Percentiles rank a stretch among this genome's conserved stretches.
phyloP scores from a whole-genome alignment of 1,284 basidiomycete species.

The Melampsora americana region DNA sequence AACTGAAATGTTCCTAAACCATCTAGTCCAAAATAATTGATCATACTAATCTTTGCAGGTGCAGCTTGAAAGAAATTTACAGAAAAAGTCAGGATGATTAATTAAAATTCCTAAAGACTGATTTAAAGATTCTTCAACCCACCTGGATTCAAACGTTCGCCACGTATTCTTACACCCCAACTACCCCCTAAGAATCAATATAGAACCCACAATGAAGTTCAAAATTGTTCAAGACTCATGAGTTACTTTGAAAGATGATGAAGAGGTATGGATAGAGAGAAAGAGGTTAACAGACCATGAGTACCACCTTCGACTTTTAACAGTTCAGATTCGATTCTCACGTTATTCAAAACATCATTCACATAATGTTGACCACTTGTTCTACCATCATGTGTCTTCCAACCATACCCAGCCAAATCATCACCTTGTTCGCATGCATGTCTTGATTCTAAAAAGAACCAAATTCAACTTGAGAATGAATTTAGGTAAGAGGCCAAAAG shows the following conservation, averaged over 20 bases:
- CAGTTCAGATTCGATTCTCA: slow-evolving; percentile 77
- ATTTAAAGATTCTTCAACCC: neutral
- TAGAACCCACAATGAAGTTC: slow-evolving; percentile 3
- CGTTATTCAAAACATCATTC: slow-evolving; percentile 75
- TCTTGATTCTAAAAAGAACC: slow-evolving; percentile 63
- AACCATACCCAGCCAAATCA: slow-evolving; percentile 74
- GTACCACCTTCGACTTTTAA: slow-evolving; percentile 74
- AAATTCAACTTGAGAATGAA: neutral
- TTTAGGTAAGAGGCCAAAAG: neutral
- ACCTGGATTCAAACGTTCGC: slow-evolving; percentile 23
- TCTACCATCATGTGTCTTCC: slow-evolving; percentile 79
- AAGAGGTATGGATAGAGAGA: neutral
- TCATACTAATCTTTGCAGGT: slow-evolving; percentile 66
- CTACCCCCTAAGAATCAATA: slow-evolving; percentile 62
- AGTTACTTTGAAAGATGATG: too few species aligned
- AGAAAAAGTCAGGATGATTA: too few species aligned
- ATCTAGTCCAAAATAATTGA: slow-evolving; percentile 83
- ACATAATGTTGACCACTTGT: slow-evolving; percentile 80
- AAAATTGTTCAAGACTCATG: too few species aligned
- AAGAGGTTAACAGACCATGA: slow-evolving; percentile 56
- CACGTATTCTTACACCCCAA: slow-evolving; percentile 80
- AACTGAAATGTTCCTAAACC: slow-evolving; percentile 76
- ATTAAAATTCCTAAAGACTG: neutral
- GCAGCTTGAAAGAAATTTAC: slow-evolving; percentile 54
- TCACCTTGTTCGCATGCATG: slow-evolving; percentile 89